Evolutionary conservation across 164 flowering plant genomes (phyloP), one percentile per base, ranked within the genome.

Genomic region (Protea cynaroides): DNA sequence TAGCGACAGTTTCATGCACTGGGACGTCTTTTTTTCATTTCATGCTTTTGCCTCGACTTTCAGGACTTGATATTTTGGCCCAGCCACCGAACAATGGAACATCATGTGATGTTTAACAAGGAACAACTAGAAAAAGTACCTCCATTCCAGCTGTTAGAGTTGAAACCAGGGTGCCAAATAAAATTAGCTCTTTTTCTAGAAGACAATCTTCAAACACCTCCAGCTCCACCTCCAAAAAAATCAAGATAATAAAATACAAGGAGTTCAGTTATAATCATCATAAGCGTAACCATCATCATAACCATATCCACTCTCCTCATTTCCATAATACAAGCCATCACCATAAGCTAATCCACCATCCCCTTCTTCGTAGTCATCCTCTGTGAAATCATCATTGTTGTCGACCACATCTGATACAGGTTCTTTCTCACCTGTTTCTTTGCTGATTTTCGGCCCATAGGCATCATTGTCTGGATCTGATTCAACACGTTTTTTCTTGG

Each of bases 321-420:
- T n/a, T n/a, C n/a, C n/a, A n/a, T n/a, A n/a, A n/a, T n/a, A n/a
- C n/a, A n/a, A n/a, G n/a, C n/a, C 34, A 29, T 29, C 34, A 29
- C 5, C 34, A 29, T 29, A 29, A 29, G 4, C 34, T 2, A 2
- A 29, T 29, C 34, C 34, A 9, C 2, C 43, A 25, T 40, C 65
- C 25, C 69, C 75, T 49, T 71, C 68, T 25, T 55, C 72, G 64
- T 59, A 67, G 40, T 64, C 75, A 9, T 65, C 65, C 56, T 61
- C 58, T 0, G 15, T 37, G 51, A 38, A 34, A 25, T 24, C 22
- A 23, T 36, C 61, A 46, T 65, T 53, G 34, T 61, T 43, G 25
- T 69, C 67, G 24, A 51, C 36, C 11, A 57, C 11, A 38, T 69
- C 67, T 3, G 72, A 47, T 44, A 62, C 56, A 46, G 25, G 38